Conservation (phyloP, 495 filamentous ascomycete genomes). For the Pyrenopolyporus hunteri region DNA sequence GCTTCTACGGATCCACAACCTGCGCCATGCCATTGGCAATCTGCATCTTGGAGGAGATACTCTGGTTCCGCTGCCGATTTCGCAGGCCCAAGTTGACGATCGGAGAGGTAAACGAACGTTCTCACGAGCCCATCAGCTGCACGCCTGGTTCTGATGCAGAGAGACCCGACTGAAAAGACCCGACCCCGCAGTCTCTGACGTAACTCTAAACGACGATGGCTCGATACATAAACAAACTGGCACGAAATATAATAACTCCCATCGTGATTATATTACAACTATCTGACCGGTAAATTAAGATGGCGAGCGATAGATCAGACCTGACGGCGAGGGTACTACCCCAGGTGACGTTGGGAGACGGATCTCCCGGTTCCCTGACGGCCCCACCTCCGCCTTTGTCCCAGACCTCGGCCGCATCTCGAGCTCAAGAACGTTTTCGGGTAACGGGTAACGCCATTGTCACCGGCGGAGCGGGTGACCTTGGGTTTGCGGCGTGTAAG, state of each 20-base stretch:
- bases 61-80: too few species aligned
- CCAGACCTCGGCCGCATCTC: constrained; percentile 49
- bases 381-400: constrained; percentile 54
- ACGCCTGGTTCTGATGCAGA: constrained; percentile 1
- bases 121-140: constrained; percentile 12
- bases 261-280: not conserved
- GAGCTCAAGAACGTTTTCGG: constrained; percentile 63
- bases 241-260: not conserved
- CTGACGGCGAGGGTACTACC: constrained; percentile 53
- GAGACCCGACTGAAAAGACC: constrained; percentile 1
- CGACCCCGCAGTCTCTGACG: constrained; percentile 24
- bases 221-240: not conserved
- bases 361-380: constrained; percentile 50
- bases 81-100: too few species aligned
- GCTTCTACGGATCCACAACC: too few species aligned
- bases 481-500: constrained; percentile 62
- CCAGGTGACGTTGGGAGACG: constrained; percentile 62
- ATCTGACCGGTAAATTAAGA: constrained; percentile 10
- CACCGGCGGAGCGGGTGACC: constrained; percentile 72
- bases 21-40: too few species aligned
- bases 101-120: not conserved
- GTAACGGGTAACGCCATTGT: constrained; percentile 71
- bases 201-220: constrained; percentile 6
- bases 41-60: too few species aligned
- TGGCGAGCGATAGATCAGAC: constrained; percentile 42